A percentile compares a stretch with the other conserved stretches of the same genome.
Conservation (phyloP, 768 basidiomycete genomes). For the Suillus spraguei region DNA sequence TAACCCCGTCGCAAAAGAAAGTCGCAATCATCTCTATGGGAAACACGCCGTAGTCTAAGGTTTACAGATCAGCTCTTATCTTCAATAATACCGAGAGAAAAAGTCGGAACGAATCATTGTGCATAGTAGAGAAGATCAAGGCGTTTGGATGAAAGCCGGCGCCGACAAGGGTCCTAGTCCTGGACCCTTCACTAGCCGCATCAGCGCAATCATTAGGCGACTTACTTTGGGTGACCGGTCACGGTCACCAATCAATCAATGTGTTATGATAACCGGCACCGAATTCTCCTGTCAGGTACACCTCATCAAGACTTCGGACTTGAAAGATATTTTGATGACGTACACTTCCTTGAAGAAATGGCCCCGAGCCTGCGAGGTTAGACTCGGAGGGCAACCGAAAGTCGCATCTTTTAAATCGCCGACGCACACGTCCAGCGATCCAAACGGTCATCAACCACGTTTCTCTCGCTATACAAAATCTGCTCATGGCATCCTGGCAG, state of each 20-base stretch:
- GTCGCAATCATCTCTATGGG: neutral
- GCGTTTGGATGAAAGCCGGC: neutral
- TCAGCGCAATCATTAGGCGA: neutral
- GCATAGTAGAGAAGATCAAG: neutral
- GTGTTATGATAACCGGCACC: neutral
- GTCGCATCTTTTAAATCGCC: neutral
- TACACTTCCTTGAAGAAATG: neutral
- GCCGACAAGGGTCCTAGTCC: constrained; percentile 1
- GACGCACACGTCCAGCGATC: neutral
- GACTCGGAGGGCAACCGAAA: neutral
- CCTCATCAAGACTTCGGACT: neutral
- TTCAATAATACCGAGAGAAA: constrained; percentile 2
- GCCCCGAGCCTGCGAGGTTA: too few species aligned
- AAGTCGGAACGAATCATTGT: too few species aligned
- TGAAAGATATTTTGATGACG: neutral
- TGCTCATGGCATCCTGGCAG: neutral
- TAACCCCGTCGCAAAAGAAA: neutral
- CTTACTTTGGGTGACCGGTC: neutral
- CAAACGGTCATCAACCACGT: neutral
- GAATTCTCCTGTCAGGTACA: neutral
- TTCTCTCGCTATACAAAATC: neutral
- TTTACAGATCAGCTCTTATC: constrained; percentile 6
- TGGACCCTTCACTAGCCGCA: neutral
- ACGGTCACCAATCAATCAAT: neutral
- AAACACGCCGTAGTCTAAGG: neutral